These are phyloP conservation scores for Annulohypoxylon stygium DNA, from an alignment of 495 filamentous ascomycete species.

Conservation along the genomic window DNA sequence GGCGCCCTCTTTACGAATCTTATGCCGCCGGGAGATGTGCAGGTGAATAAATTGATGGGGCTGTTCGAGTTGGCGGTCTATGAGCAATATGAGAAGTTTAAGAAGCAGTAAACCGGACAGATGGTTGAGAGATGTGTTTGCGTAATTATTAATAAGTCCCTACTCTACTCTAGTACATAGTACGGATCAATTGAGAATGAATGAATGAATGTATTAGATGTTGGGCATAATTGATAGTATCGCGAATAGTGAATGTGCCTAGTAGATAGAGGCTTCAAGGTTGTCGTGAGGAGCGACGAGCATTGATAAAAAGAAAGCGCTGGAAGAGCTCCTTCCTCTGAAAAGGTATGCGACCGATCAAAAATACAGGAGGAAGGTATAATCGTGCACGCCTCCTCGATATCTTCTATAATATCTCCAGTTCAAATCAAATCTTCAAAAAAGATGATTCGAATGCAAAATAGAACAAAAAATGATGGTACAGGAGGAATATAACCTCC, in stretches of 20 bases:
- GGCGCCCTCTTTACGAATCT: constrained; percentile 51
- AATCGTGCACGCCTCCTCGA: not conserved
- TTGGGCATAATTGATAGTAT: too few relatives aligned
- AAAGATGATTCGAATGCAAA: not conserved
- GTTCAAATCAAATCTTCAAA: not conserved
- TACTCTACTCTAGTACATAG: not conserved
- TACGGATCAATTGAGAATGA: not conserved
- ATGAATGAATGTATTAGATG: not conserved
- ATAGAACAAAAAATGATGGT: constrained; percentile 29
- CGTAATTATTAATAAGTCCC: not conserved
- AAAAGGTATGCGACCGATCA: not conserved
- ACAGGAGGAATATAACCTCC: constrained; percentile 44
- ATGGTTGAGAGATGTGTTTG: not conserved
- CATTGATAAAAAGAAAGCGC: not conserved
- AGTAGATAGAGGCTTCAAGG: too few relatives aligned
- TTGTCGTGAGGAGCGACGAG: not conserved
- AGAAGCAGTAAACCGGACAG: constrained; percentile 15
- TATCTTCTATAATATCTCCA: not conserved
- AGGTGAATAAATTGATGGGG: constrained; percentile 38
- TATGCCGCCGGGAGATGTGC: constrained; percentile 44
- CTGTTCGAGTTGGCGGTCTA: constrained; percentile 53
- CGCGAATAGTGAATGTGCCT: too few relatives aligned
- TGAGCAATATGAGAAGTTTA: constrained; percentile 40
- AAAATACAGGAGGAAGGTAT: not conserved
- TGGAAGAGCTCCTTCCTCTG: not conserved